Percentiles rank a stretch among this genome's conserved stretches.
Evolutionary conservation across 371 early-diverging fungal genomes (phyloP).

Genomic region (Mucor velutinosus): DNA sequence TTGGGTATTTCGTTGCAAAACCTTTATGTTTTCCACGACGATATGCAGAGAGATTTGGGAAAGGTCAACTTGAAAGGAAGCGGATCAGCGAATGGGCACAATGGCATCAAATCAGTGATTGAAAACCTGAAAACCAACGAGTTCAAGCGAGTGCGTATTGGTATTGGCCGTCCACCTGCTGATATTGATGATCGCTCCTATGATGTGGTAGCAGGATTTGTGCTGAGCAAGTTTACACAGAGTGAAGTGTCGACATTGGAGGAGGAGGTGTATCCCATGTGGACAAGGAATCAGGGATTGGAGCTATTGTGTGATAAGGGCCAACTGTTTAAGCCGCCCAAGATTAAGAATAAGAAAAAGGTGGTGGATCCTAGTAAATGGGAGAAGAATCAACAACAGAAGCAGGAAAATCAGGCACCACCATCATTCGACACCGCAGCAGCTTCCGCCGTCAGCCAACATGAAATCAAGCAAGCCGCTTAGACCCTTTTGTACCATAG

Average conservation of each 20-base stretch:
- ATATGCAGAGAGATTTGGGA: constrained; percentile 71
- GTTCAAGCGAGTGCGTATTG: constrained; percentile 65
- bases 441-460: neutral
- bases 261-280: constrained; percentile 33
- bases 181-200: constrained; percentile 36
- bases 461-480: neutral
- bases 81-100: constrained; percentile 75
- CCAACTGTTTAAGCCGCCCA: constrained; percentile 8
- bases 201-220: constrained; percentile 59
- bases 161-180: constrained; percentile 65
- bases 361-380: neutral
- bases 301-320: constrained; percentile 20
- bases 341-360: constrained; percentile 8
- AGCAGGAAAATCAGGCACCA: neutral
- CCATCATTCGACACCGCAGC: neutral
- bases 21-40: constrained; percentile 77
- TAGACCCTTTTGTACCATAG: neutral
- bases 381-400: neutral
- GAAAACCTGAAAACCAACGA: constrained; percentile 53
- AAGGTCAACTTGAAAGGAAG: constrained; percentile 60
- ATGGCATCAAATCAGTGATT: constrained; percentile 74
- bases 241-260: constrained; percentile 51
- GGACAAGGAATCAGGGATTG: constrained; percentile 19
- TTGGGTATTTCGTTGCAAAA: constrained; percentile 40
- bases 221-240: constrained; percentile 57